phyloP scores from a whole-genome alignment of 164 flowering plant species.

The Hamamelis virginiana region DNA sequence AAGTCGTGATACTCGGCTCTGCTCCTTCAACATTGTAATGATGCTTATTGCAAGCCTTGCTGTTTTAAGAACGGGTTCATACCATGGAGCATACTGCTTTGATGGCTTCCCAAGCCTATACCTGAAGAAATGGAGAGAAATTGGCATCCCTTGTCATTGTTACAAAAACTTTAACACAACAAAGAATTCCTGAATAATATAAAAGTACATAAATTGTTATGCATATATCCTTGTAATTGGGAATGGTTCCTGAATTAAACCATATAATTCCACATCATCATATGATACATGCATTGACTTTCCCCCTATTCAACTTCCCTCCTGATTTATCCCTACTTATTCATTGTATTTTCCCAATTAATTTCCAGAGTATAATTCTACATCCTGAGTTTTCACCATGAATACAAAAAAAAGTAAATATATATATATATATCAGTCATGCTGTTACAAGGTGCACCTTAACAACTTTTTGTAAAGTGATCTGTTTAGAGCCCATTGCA shows the following conservation, averaged over 20 bases:
- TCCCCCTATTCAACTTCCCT: neutral
- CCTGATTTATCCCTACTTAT: neutral
- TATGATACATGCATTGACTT: neutral
- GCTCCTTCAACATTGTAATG: slow-evolving; percentile 67
- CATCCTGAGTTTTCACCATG: neutral
- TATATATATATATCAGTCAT: too few relatives aligned
- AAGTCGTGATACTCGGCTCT: slow-evolving; percentile 62
- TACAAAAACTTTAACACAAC: neutral
- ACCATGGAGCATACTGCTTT: slow-evolving; percentile 92
- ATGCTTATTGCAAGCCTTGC: slow-evolving; percentile 68
- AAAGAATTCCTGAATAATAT: neutral
- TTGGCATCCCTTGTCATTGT: neutral
- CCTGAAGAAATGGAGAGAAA: slow-evolving; percentile 40
- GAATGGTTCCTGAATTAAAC: neutral
- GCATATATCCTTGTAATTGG: neutral
- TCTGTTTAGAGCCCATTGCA: too few relatives aligned
- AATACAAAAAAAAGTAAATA: too few relatives aligned
- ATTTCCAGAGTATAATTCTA: neutral
- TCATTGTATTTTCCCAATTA: neutral
- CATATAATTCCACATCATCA: neutral
- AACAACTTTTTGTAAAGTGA: too few relatives aligned
- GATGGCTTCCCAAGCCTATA: slow-evolving; percentile 96
- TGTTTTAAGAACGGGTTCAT: slow-evolving; percentile 69
- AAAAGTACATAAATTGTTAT: neutral
- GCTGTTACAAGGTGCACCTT: too few relatives aligned